Conservation (phyloP, 2,329 filamentous ascomycete species). For the Apiospora saccharicola region DNA sequence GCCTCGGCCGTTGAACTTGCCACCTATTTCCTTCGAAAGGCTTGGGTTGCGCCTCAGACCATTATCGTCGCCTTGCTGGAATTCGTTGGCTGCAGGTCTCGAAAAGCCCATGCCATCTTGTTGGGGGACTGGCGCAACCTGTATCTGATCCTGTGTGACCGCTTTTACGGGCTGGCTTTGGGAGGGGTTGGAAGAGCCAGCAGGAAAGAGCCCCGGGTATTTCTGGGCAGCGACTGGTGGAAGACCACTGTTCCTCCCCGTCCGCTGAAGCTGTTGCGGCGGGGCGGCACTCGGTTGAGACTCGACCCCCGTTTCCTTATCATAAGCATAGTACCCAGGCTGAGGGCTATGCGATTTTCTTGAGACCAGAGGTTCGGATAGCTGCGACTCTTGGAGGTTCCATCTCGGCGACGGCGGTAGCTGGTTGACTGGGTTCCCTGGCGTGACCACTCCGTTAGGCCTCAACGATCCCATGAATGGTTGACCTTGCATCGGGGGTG, state of each 20-base stretch:
- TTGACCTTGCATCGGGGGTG: constrained; percentile 33
- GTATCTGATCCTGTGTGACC: constrained; percentile 32
- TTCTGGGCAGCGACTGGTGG: constrained; percentile 60
- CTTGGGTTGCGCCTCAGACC: constrained; percentile 49
- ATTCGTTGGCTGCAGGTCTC: constrained; percentile 49
- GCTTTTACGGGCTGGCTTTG: constrained; percentile 32
- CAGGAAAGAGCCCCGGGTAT: constrained; percentile 56
- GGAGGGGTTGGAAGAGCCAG: constrained; percentile 30
- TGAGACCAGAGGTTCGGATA: constrained; percentile 57
- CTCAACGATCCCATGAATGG: constrained; percentile 33
- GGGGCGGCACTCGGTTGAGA: constrained; percentile 31
- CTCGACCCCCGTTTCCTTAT: constrained; percentile 57
- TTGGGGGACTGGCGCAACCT: constrained; percentile 28
- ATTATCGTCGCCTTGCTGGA: constrained; percentile 39
- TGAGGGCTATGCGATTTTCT: constrained; percentile 45
- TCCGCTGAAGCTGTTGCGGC: constrained; percentile 34
- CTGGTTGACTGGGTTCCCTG: constrained; percentile 48
- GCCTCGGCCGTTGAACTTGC: constrained; percentile 46
- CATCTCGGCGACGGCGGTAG: constrained; percentile 55
- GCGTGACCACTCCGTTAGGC: constrained; percentile 30
- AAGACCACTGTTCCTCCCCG: constrained; percentile 39
- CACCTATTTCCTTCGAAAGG: constrained; percentile 61
- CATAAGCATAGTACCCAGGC: constrained; percentile 48
- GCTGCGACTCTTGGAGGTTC: constrained; percentile 63
- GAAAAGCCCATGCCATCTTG: constrained; percentile 38